These are phyloP conservation scores for Arctium lappa DNA, from an alignment of 129 eudicot species.

Conservation along the genomic window DNA sequence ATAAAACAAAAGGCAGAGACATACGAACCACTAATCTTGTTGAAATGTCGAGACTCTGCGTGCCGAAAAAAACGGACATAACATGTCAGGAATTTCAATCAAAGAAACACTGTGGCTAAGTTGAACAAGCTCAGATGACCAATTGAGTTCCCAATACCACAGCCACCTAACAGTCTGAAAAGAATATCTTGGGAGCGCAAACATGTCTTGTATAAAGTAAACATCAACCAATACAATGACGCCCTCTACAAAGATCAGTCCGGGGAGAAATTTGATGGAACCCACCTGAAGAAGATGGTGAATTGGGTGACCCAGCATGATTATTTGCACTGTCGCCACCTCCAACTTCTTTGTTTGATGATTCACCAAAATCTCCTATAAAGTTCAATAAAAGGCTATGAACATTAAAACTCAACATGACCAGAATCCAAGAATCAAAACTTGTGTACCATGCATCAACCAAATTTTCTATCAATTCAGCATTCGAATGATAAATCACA, in stretches of 20 bases:
- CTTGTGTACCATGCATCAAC: neutral
- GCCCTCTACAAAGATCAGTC: conserved; percentile 96
- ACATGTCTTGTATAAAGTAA: conserved; percentile 61
- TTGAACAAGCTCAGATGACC: conserved; percentile 73
- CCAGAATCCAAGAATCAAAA: conserved; percentile 1
- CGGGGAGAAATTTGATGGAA: conserved; percentile 92
- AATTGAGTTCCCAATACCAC: conserved; percentile 82
- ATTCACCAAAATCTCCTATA: conserved; percentile 83
- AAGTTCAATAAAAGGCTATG: neutral
- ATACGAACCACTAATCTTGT: conserved; percentile 86
- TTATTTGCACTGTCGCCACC: conserved; percentile 51
- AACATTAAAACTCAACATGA: neutral
- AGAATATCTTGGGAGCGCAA: conserved; percentile 60
- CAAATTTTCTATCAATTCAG: neutral
- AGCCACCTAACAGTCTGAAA: conserved; percentile 82
- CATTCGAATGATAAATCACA: neutral
- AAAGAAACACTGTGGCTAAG: conserved; percentile 79
- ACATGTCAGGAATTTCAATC: conserved; percentile 68
- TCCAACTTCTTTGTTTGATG: conserved; percentile 64
- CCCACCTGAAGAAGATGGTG: conserved; percentile 99
- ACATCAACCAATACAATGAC: conserved; percentile 60
- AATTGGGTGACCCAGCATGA: conserved; percentile 64
- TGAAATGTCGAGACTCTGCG: conserved; percentile 53
- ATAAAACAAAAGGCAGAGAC: conserved; percentile 62
- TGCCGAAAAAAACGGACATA: conserved; percentile 53